phyloP scores from a whole-genome alignment of 1,139 yeast genomes.

The Pichia inconspicua region DNA sequence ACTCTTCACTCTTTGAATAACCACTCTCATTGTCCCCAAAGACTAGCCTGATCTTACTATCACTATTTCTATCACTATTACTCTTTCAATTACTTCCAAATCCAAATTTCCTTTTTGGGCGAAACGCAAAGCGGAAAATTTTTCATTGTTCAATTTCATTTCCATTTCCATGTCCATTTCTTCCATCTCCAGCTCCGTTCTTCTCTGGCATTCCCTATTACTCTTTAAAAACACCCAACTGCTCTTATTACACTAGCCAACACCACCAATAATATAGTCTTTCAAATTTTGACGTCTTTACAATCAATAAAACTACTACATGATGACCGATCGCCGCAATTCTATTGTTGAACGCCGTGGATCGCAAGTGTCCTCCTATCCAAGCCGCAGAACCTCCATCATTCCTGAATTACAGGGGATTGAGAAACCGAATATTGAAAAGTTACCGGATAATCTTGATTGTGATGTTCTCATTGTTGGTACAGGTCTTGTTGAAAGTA shows the following conservation, averaged over 20 bases:
- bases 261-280: background rate
- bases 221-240: no score
- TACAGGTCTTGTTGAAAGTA: conserved; percentile 83
- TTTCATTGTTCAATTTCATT: background rate
- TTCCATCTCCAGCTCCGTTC: background rate
- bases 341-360: conserved; percentile 64
- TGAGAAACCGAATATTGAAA: conserved; percentile 43
- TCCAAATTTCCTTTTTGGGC: background rate
- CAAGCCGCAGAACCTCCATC: conserved; percentile 49
- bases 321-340: conserved; percentile 38
- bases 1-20: conserved; percentile 75
- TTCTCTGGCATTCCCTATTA: background rate
- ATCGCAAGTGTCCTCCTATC: conserved; percentile 24
- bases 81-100: no score
- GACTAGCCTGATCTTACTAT: no score
- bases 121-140: background rate
- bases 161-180: background rate
- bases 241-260: background rate
- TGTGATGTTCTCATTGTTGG: conserved; percentile 90
- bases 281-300: background rate
- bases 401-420: conserved; percentile 67
- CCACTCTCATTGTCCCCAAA: conserved; percentile 58
- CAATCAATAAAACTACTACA: background rate
- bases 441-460: conserved; percentile 40
- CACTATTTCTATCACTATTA: no score